Conservation (phyloP, 2,329 filamentous ascomycete genomes). For the Coniochaeta prunicola region DNA sequence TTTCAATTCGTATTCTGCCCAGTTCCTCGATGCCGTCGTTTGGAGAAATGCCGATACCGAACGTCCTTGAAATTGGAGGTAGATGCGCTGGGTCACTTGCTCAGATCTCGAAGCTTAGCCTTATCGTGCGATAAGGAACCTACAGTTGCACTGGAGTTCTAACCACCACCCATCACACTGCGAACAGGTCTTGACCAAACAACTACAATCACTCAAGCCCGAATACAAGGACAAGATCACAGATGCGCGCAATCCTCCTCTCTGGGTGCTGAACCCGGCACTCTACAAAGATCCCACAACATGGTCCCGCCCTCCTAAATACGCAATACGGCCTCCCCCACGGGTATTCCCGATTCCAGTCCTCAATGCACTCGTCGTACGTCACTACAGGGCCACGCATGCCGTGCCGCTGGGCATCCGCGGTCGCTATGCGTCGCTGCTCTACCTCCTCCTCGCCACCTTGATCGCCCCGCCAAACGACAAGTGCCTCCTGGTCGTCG, state of each 20-base stretch:
- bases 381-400: conserved; percentile 41
- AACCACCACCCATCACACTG: conserved; percentile 2
- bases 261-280: conserved; percentile 3
- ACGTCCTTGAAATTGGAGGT: too few species aligned
- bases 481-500: conserved; percentile 46
- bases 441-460: conserved; percentile 47
- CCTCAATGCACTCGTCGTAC: conserved; percentile 38
- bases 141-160: conserved; percentile 2
- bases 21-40: too few species aligned
- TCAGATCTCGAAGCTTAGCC: neutral
- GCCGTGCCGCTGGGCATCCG: conserved; percentile 39
- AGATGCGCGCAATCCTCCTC: conserved; percentile 1
- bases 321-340: neutral
- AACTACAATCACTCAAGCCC: conserved; percentile 3
- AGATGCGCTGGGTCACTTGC: neutral
- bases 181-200: neutral
- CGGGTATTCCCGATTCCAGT: conserved; percentile 30
- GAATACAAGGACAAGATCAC: conserved; percentile 10
- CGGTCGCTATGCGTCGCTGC: conserved; percentile 45
- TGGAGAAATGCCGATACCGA: too few species aligned
- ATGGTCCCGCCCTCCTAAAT: neutral
- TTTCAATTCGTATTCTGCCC: neutral
- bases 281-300: neutral
- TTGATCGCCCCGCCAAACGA: conserved; percentile 39
- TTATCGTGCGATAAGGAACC: conserved; percentile 12